phyloP scores from a whole-genome alignment of 1,284 basidiomycete genomes.

The Farysia itapuensis region DNA sequence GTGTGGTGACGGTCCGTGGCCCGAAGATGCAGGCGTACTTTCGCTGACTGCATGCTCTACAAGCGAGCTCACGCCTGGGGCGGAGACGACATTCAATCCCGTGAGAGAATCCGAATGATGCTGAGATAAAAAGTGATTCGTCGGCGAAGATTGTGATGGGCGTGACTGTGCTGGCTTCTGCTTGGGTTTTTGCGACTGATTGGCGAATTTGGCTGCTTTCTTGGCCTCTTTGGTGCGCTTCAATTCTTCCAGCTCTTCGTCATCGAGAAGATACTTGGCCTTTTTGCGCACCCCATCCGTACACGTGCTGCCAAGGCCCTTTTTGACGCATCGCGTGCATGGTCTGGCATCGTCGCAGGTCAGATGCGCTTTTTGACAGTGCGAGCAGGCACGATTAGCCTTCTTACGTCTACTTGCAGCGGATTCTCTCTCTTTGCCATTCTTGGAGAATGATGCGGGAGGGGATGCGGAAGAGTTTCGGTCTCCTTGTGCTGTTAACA shows the following conservation, averaged over 20 bases:
- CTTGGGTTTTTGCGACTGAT: background rate
- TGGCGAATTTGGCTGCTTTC: conserved; percentile 11
- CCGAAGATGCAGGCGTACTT: conserved; percentile 18
- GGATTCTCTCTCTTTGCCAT: conserved; percentile 1
- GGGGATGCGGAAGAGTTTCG: background rate
- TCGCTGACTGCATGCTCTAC: conserved; percentile 23
- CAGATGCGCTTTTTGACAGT: conserved; percentile 90
- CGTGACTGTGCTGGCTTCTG: background rate
- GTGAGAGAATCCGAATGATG: too few relatives aligned
- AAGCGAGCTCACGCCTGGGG: too few relatives aligned
- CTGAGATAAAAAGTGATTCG: too few relatives aligned
- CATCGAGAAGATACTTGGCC: conserved; percentile 76
- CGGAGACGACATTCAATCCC: too few relatives aligned
- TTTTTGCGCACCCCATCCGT: conserved; percentile 95
- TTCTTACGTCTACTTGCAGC: conserved; percentile 66
- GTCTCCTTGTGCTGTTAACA: conserved; percentile 4
- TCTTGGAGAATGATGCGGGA: background rate
- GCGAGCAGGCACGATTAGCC: conserved; percentile 85
- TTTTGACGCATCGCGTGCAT: conserved; percentile 90
- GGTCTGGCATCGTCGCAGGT: conserved; percentile 96
- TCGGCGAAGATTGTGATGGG: background rate
- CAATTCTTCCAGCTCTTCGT: conserved; percentile 52
- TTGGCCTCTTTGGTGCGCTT: conserved; percentile 41
- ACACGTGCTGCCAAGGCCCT: conserved; percentile 83
- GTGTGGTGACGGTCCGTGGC: conserved; percentile 33